Percentiles rank a stretch among this genome's conserved stretches.
Evolutionary conservation across 106 monocot genomes (phyloP).

Genomic region (Dendrobium officinale): DNA sequence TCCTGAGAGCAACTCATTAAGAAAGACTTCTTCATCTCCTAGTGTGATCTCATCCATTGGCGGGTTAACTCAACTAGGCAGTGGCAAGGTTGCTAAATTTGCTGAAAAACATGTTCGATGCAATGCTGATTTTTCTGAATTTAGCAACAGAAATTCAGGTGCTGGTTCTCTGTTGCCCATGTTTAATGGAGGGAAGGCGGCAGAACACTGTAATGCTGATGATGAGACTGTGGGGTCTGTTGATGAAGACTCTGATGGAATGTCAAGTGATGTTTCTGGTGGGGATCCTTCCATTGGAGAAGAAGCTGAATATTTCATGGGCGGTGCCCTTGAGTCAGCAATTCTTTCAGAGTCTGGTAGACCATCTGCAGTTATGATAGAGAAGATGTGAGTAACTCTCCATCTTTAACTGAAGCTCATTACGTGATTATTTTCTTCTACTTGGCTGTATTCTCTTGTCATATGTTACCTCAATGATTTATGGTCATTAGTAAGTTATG

Average conservation of each 20-base stretch:
- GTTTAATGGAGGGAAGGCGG: conserved; percentile 17
- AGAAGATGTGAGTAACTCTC: conserved; percentile 30
- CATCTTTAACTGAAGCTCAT: neutral
- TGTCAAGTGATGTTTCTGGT: conserved; percentile 71
- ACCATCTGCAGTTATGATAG: conserved; percentile 4
- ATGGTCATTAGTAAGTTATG: no score
- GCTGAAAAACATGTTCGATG: conserved; percentile 30
- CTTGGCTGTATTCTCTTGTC: no score
- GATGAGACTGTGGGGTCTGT: conserved; percentile 35
- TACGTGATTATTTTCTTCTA: neutral
- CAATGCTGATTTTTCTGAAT: conserved; percentile 29
- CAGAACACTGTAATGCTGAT: conserved; percentile 22
- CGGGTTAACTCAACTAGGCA: conserved; percentile 11
- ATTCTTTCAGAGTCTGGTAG: conserved; percentile 29
- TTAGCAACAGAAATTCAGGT: conserved; percentile 47
- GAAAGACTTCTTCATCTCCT: conserved; percentile 45
- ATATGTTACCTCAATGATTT: no score
- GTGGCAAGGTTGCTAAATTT: conserved; percentile 20
- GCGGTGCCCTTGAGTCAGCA: conserved; percentile 28
- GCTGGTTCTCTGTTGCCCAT: conserved; percentile 36
- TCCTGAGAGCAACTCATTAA: conserved; percentile 26
- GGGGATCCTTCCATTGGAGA: conserved; percentile 47
- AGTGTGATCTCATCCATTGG: conserved; percentile 8
- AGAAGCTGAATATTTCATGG: conserved; percentile 59
- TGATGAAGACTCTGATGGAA: conserved; percentile 56